Percentiles rank a stretch among this genome's conserved stretches.
Evolutionary conservation across 768 basidiomycete species (phyloP).

Genomic region (Rickenella mellea): DNA sequence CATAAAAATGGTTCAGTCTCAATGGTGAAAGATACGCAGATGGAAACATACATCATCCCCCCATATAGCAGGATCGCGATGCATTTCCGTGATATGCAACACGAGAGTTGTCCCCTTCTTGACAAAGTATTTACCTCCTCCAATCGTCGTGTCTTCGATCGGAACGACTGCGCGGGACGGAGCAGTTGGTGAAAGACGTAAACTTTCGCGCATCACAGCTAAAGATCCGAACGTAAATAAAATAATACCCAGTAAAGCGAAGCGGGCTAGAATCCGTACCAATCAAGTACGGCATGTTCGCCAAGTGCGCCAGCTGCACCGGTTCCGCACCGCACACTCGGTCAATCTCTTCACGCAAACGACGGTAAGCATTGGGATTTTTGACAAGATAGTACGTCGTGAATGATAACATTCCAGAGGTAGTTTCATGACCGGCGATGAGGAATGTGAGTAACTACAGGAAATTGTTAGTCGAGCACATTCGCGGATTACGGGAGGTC

Average conservation of each 20-base stretch:
- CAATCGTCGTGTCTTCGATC: slow-evolving; percentile 27
- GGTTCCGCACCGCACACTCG: slow-evolving; percentile 29
- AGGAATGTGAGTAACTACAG: slow-evolving; percentile 38
- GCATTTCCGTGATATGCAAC: slow-evolving; percentile 21
- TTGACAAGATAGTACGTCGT: slow-evolving; percentile 34
- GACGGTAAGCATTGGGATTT: slow-evolving; percentile 31
- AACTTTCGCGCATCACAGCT: slow-evolving; percentile 25
- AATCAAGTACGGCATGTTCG: slow-evolving; percentile 33
- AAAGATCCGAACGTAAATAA: neutral
- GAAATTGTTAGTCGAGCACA: too few relatives aligned
- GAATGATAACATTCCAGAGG: slow-evolving; percentile 29
- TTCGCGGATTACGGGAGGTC: neutral
- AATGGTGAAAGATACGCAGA: neutral
- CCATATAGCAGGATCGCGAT: slow-evolving; percentile 34
- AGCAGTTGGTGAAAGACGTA: slow-evolving; percentile 30
- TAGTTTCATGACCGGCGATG: slow-evolving; percentile 36
- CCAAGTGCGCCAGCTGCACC: slow-evolving; percentile 28
- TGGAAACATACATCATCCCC: slow-evolving; percentile 39
- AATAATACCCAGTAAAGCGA: neutral
- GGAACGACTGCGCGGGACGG: slow-evolving; percentile 24
- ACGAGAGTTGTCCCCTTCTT: slow-evolving; percentile 19
- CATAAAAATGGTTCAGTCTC: too few relatives aligned
- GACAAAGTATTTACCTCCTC: slow-evolving; percentile 31
- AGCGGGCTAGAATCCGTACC: slow-evolving; percentile 15
- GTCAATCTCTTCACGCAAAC: slow-evolving; percentile 39